Evolutionary conservation across 192 early-diverging fungal genomes (phyloP), one percentile per base, ranked within the genome.

Genomic region (Tieghemiomyces parasiticus): DNA sequence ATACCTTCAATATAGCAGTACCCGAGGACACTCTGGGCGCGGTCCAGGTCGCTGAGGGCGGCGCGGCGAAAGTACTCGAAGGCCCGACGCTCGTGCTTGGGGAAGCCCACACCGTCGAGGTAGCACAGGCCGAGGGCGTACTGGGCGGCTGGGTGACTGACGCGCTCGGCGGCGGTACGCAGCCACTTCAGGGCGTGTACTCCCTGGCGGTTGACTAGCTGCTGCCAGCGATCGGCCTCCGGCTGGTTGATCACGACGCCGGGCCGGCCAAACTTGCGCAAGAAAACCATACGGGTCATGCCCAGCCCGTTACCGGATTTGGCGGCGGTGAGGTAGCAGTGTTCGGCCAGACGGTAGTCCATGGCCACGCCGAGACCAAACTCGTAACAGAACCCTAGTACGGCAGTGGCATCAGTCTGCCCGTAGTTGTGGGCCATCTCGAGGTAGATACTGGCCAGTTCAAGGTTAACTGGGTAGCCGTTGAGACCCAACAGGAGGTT

Each of bases 1-100:
- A 88, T 83, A 14, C 87, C 89, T 64, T 90, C 88, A 45, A 87
- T 87, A 62, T 87, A 92, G 63, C 90, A 92, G 63, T 83, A 91
- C 9, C 89, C 90, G 44, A 92, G 71, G 52, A 78, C 50, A 26
- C 50, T 52, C 88, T 76, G 48, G 73, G 78, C 75, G 66, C 87
- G 77, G 26, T 81, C 68, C 54, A 78, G 74, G 2, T 73, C 79
- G 55, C 78, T 76, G 52, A 81, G 77, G 4, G 82, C 81, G n/a
- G 76, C 75, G 30, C 65, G 67, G 22, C 74, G 75, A 65, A 88
- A 85, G 81, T 82, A 91, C 49, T 80, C 67, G 67, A 89, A 82
- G 20, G 90, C 88, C 54, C 82, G 70, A 13, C 35, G 53, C 3
- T 77, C 75, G 58, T 88, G 74, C 49, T 79, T 79, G 54, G 78